Conservation (phyloP, 371 early-diverging fungal species). For the Apophysomyces trapeziformis region DNA sequence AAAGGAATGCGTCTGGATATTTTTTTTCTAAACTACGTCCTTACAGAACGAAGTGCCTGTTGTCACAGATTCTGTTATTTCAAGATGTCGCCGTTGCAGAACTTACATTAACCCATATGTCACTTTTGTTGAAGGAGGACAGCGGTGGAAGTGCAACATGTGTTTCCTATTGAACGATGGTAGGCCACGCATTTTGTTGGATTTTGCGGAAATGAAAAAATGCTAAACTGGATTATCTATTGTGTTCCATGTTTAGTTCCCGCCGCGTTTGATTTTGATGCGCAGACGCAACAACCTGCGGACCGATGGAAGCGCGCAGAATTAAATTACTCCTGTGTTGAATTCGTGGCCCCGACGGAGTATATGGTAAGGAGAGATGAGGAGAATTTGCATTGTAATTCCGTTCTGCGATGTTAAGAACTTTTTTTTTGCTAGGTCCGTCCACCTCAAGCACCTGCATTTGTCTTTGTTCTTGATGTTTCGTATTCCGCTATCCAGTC, state of each 20-base stretch:
- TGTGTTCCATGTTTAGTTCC: conserved; percentile 66
- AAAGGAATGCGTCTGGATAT: not conserved
- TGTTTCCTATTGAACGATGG: conserved; percentile 92
- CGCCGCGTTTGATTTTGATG: conserved; percentile 88
- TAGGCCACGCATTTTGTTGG: conserved; percentile 24
- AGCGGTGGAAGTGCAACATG: conserved; percentile 96
- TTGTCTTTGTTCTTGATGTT: conserved; percentile 93
- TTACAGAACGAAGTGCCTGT: conserved; percentile 79
- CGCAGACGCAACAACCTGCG: conserved; percentile 75
- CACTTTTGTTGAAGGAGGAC: conserved; percentile 90
- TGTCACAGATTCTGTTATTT: conserved; percentile 82
- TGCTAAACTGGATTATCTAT: too few relatives aligned
- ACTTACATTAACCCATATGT: conserved; percentile 97
- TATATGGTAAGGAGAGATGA: conserved; percentile 66
- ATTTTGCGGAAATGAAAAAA: too few relatives aligned
- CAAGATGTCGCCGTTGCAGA: conserved; percentile 93
- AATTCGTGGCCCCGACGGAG: conserved; percentile 94
- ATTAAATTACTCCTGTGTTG: conserved; percentile 87
- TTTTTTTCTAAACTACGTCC: not conserved
- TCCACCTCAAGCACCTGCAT: conserved; percentile 94
- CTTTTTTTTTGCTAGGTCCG: conserved; percentile 50
- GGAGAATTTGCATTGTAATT: too few relatives aligned
- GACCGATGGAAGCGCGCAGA: conserved; percentile 90
- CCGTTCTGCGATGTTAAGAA: not conserved
- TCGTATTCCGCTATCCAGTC: conserved; percentile 86